Base-by-base conservation (phyloP, 2,329 filamentous ascomycete genomes). In the Aureobasidium sp. region DNA sequence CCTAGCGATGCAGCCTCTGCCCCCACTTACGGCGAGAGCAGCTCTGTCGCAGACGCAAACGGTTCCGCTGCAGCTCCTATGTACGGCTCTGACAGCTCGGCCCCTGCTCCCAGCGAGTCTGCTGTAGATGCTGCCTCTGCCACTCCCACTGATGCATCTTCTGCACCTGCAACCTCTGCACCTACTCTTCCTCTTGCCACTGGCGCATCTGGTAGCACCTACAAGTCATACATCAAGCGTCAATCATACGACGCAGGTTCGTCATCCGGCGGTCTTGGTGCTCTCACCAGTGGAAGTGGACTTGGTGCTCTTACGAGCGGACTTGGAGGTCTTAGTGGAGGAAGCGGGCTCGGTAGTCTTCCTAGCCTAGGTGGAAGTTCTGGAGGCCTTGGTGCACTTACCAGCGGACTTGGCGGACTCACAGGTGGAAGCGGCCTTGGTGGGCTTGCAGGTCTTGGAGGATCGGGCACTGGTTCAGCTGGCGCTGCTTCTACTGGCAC, bases 171-270 rank as follows among this genome's bases (percentile, higher is more conserved):
- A 27, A 15, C 52, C 37, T 44, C 52, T 20, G 41, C 39, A 17
- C 53, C 53, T 46, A n/a, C 53, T n/a, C 53, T 57, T 44, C 39
- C 53, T 17, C 17, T 57, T 15, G 34, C 27, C 56, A 59, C 56
- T 24, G 56, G n/a, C 15, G 46, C 56, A 27, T 48, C 32, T 9
- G 56, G 56, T 10, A 48, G 56, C 32, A 59, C 56, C 26, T 59
- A 59, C 56, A 47, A 50, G 43, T 59, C 56, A 20, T 50, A 59
- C 43, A 37, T 47, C 36, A 47, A 59, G 44, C 56, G 56, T 44
- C 29, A 47, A 20, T 44, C 44, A 13, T 47, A 47, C 44, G 44
- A 29, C 44, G 15, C 44, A 26, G 24, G 12, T 24, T 46, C 43
- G 3, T 44, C 41, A 13, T 20, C 41, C 26, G 41, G 41, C 20